Conservation (phyloP, 2,329 filamentous ascomycete species). For the Diaporthe sp. region DNA sequence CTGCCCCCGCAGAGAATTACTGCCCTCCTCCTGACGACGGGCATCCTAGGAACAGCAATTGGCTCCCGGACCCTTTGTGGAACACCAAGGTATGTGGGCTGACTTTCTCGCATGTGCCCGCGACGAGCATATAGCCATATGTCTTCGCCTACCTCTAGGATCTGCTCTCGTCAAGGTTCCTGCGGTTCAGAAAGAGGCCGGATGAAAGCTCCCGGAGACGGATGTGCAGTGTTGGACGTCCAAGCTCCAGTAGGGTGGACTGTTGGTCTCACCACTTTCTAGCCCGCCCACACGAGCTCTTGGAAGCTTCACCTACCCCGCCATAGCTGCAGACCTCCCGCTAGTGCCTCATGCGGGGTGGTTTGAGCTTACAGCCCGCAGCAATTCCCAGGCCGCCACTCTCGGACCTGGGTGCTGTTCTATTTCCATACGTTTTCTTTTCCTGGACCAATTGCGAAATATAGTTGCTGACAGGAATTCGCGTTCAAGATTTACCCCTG, state of each 20-base stretch:
- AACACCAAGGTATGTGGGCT: constrained; percentile 3
- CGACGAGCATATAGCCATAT: not conserved
- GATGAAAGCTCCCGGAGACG: not conserved
- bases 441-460: not conserved
- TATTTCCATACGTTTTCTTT: not conserved
- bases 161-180: not conserved
- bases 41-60: not conserved
- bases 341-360: constrained; percentile 18
- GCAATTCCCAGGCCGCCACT: not conserved
- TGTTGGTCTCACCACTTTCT: not conserved
- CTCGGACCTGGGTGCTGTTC: not conserved
- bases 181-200: not conserved
- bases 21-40: constrained; percentile 3
- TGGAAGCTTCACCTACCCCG: constrained; percentile 26
- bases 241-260: not conserved
- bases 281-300: constrained; percentile 10
- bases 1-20: not conserved
- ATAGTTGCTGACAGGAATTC: not conserved
- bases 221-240: not conserved
- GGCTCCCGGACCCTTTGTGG: not conserved
- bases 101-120: not conserved
- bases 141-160: not conserved
- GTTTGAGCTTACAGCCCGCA: constrained; percentile 17
- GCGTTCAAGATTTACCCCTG: not conserved
- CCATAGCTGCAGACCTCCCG: constrained; percentile 14